phyloP scores from a whole-genome alignment of 257 asterid species.

The Gardenia jasminoides region DNA sequence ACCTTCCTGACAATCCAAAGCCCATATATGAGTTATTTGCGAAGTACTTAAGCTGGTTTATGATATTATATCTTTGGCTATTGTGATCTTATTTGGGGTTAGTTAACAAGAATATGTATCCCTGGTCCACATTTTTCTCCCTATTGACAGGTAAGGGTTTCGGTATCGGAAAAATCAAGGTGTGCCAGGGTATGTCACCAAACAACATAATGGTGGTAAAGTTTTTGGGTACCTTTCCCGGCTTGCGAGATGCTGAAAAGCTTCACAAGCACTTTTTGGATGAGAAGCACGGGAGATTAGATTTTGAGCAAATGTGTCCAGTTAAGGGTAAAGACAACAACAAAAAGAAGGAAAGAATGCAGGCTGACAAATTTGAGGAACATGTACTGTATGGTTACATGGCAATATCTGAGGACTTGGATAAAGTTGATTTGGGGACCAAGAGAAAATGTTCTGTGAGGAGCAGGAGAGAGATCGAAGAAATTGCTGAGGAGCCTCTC shows the following conservation, averaged over 20 bases:
- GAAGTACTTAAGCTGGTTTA: neutral
- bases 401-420: constrained; percentile 42
- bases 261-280: constrained; percentile 31
- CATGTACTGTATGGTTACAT: constrained; percentile 31
- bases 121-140: neutral
- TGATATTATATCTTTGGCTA: neutral
- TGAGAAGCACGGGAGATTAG: constrained; percentile 29
- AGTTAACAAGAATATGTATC: neutral
- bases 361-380: constrained; percentile 21
- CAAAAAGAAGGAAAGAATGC: constrained; percentile 1
- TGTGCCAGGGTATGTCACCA: constrained; percentile 29
- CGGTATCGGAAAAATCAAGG: constrained; percentile 26
- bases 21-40: neutral
- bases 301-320: constrained; percentile 15
- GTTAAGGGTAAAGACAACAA: neutral
- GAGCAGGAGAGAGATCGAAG: constrained; percentile 37
- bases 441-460: constrained; percentile 28
- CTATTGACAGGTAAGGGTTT: constrained; percentile 32
- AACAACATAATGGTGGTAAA: constrained; percentile 33
- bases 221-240: constrained; percentile 33
- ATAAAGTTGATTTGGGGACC: constrained; percentile 35
- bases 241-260: constrained; percentile 35
- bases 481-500: constrained; percentile 35
- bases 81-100: neutral
- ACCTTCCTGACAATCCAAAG: neutral